A percentile compares a stretch with the other conserved stretches of the same genome.
phyloP scores from a whole-genome alignment of 2,329 filamentous ascomycete genomes.

The Cyanodermella asteris region DNA sequence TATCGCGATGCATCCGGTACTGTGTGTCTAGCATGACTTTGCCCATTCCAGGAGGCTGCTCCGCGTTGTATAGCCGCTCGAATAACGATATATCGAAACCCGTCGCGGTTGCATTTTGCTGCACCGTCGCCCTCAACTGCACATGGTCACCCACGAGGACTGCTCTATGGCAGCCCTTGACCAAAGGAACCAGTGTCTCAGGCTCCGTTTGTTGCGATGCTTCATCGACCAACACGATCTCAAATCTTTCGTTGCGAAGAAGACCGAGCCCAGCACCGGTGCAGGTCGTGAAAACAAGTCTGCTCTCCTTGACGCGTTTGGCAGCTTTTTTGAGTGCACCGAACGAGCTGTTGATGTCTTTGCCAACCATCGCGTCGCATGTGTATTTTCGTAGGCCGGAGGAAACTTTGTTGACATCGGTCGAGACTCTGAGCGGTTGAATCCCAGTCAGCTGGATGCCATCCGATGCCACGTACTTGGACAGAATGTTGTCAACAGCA shows the following conservation, averaged over 20 bases:
- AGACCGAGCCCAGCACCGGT: slow-evolving; percentile 21
- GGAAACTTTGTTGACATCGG: slow-evolving; percentile 15
- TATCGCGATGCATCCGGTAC: slow-evolving; percentile 21
- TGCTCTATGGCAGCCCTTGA: slow-evolving; percentile 21
- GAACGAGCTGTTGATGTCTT: slow-evolving; percentile 12
- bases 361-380: slow-evolving; percentile 17
- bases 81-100: slow-evolving; percentile 23
- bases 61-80: slow-evolving; percentile 17
- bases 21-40: slow-evolving; percentile 24
- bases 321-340: slow-evolving; percentile 15
- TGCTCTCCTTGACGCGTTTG: slow-evolving; percentile 15
- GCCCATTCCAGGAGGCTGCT: slow-evolving; percentile 1
- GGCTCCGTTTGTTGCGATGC: slow-evolving; percentile 27
- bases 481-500: slow-evolving; percentile 23
- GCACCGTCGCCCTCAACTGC: slow-evolving; percentile 23
- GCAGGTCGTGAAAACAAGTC: slow-evolving; percentile 25
- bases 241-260: slow-evolving; percentile 17
- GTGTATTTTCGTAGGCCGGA: slow-evolving; percentile 16
- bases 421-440: slow-evolving; percentile 12
- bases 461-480: slow-evolving; percentile 12
- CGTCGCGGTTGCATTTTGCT: slow-evolving; percentile 14
- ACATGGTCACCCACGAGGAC: slow-evolving; percentile 26
- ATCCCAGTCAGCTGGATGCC: slow-evolving; percentile 1
- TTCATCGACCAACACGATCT: slow-evolving; percentile 23
- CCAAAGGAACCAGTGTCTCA: slow-evolving; percentile 18